Conservation (phyloP, 768 basidiomycete species). For the Auricularia sp. region DNA sequence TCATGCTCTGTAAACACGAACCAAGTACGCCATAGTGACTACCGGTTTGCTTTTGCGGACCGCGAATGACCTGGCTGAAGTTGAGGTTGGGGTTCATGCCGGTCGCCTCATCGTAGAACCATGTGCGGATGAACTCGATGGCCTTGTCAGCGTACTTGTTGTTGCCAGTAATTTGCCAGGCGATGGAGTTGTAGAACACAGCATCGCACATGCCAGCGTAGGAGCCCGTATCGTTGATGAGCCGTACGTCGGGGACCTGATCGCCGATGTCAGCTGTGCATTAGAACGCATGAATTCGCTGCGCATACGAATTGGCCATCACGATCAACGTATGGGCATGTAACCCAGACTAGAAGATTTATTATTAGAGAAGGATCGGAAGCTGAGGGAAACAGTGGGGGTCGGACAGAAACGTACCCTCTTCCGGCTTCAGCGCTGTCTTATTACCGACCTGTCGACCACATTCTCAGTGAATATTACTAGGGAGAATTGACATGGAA, state of each 20-base stretch:
- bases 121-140: slow-evolving; percentile 24
- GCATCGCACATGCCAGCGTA: slow-evolving; percentile 33
- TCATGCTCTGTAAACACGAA: neutral
- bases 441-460: slow-evolving; percentile 37
- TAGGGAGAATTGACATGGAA: too few species aligned
- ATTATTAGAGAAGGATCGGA: neutral
- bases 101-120: slow-evolving; percentile 27
- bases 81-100: slow-evolving; percentile 48
- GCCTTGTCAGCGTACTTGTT: slow-evolving; percentile 32
- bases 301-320: slow-evolving; percentile 34
- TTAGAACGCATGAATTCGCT: neutral
- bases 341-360: slow-evolving; percentile 25
- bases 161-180: slow-evolving; percentile 33
- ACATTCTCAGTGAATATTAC: too few species aligned
- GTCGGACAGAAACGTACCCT: slow-evolving; percentile 26
- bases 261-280: slow-evolving; percentile 17
- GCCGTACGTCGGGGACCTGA: slow-evolving; percentile 49
- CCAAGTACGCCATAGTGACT: slow-evolving; percentile 42
- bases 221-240: slow-evolving; percentile 29
- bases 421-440: slow-evolving; percentile 40
- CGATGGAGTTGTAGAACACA: slow-evolving; percentile 35
- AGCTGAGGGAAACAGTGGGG: too few species aligned
- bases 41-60: slow-evolving; percentile 31
- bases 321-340: slow-evolving; percentile 35
- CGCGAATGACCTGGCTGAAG: slow-evolving; percentile 45